These are phyloP conservation scores for Sphaerulina vaccinii DNA, from an alignment of 2,329 filamentous ascomycete species.

Conservation along the genomic window DNA sequence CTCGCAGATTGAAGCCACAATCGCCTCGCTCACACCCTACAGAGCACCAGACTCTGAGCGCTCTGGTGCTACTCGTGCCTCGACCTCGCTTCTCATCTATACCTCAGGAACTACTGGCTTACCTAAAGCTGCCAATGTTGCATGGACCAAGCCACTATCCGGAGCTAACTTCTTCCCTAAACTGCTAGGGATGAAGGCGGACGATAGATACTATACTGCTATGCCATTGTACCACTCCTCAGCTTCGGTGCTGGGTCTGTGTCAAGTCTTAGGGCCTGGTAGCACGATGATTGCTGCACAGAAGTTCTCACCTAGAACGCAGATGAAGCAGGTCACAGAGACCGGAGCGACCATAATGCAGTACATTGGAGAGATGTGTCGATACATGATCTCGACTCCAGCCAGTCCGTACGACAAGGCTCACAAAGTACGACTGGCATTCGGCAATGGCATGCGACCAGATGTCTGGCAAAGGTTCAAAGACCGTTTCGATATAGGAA, in stretches of 20 bases:
- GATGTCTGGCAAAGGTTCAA: constrained; percentile 80
- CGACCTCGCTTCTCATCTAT: constrained; percentile 74
- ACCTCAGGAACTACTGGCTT: constrained; percentile 83
- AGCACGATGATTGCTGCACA: constrained; percentile 69
- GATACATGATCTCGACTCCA: constrained; percentile 71
- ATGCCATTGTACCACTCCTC: constrained; percentile 91
- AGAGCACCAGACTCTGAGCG: constrained; percentile 36
- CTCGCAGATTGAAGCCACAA: constrained; percentile 57
- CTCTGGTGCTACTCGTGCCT: constrained; percentile 34
- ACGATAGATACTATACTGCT: constrained; percentile 79
- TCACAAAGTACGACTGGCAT: constrained; percentile 70
- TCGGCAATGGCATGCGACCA: constrained; percentile 81
- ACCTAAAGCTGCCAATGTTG: constrained; percentile 58
- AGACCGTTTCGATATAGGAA: constrained; percentile 57
- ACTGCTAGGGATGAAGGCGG: constrained; percentile 62
- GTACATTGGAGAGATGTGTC: constrained; percentile 84
- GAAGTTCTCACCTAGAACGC: constrained; percentile 73
- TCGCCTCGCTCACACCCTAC: constrained; percentile 23
- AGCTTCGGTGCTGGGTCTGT: constrained; percentile 68
- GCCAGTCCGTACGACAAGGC: constrained; percentile 67
- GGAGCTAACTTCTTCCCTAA: constrained; percentile 30
- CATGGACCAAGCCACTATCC: constrained; percentile 35
- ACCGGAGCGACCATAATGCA: constrained; percentile 73
- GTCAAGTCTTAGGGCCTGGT: constrained; percentile 53
- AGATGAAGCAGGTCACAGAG: constrained; percentile 74